Evolutionary conservation across 495 filamentous ascomycete species (phyloP).

Genomic region (Podospora australis): DNA sequence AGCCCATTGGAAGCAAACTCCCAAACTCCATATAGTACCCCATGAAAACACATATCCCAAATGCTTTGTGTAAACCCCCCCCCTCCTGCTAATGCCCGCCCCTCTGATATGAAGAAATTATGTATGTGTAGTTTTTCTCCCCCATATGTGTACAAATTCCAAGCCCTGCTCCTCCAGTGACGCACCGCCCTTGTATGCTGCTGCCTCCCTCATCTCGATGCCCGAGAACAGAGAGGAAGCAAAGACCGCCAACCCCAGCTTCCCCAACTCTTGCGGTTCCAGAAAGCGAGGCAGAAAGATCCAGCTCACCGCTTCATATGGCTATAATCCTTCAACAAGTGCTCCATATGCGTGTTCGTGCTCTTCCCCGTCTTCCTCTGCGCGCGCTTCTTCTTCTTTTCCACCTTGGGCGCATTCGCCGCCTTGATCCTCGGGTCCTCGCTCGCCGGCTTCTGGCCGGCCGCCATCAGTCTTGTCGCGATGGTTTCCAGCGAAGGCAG

Average conservation of each 20-base stretch:
- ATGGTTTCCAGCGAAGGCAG: constrained; percentile 71
- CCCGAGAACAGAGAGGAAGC: too few species aligned
- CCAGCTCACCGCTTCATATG: constrained; percentile 38
- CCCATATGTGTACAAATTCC: too few species aligned
- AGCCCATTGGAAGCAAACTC: too few species aligned
- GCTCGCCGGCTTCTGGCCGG: constrained; percentile 71
- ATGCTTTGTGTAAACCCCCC: not conserved
- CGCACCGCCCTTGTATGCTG: too few species aligned
- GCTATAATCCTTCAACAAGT: constrained; percentile 79
- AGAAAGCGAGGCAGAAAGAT: too few species aligned
- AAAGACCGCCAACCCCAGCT: too few species aligned
- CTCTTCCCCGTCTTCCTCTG: constrained; percentile 70
- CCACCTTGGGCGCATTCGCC: constrained; percentile 52
- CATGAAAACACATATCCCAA: not conserved
- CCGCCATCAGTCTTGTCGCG: constrained; percentile 63
- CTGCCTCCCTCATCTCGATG: too few species aligned
- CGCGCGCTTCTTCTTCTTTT: constrained; percentile 62
- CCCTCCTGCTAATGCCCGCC: not conserved
- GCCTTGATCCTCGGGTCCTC: constrained; percentile 61
- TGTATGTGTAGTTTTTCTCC: too few species aligned
- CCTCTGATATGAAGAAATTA: too few species aligned
- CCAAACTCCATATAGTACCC: not conserved
- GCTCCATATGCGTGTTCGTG: constrained; percentile 89
- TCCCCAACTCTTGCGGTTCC: too few species aligned
- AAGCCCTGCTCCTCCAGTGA: too few species aligned